Conservation (phyloP, 768 basidiomycete species). For the Hypholoma sublateritium region DNA sequence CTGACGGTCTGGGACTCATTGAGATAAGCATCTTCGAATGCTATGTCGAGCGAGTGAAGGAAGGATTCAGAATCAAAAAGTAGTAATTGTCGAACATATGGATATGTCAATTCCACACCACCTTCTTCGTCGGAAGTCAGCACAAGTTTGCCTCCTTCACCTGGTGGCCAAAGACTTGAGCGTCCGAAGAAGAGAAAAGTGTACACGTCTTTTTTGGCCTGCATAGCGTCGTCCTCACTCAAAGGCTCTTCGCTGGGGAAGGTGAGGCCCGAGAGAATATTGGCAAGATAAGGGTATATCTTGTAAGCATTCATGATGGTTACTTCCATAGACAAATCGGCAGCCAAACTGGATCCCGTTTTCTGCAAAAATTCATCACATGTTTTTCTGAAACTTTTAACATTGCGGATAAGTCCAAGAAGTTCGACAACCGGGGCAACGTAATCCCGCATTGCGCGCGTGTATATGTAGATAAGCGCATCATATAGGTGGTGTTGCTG, state of each 20-base stretch:
- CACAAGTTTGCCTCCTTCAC: conserved; percentile 69
- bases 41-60: conserved; percentile 90
- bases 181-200: conserved; percentile 82
- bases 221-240: conserved; percentile 57
- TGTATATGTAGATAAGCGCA: conserved; percentile 93
- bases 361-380: conserved; percentile 30
- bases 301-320: conserved; percentile 82
- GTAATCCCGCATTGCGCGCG: conserved; percentile 83
- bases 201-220: conserved; percentile 77
- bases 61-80: conserved; percentile 92
- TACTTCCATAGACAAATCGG: conserved; percentile 47
- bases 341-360: conserved; percentile 22
- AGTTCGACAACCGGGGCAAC: conserved; percentile 88
- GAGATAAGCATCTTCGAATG: conserved; percentile 90
- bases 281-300: conserved; percentile 85
- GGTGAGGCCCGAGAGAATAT: conserved; percentile 75
- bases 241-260: conserved; percentile 85
- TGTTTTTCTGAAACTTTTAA: conserved; percentile 53
- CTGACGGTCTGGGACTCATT: conserved; percentile 71
- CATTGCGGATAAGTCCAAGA: conserved; percentile 69
- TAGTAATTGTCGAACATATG: conserved; percentile 82
- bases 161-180: conserved; percentile 75
- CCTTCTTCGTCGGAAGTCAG: conserved; percentile 76
- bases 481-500: conserved; percentile 85
- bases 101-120: conserved; percentile 81